Percentiles rank a stretch among this genome's conserved stretches.
Evolutionary conservation across 164 flowering plant genomes (phyloP).

Genomic region (Houttuynia cordata): DNA sequence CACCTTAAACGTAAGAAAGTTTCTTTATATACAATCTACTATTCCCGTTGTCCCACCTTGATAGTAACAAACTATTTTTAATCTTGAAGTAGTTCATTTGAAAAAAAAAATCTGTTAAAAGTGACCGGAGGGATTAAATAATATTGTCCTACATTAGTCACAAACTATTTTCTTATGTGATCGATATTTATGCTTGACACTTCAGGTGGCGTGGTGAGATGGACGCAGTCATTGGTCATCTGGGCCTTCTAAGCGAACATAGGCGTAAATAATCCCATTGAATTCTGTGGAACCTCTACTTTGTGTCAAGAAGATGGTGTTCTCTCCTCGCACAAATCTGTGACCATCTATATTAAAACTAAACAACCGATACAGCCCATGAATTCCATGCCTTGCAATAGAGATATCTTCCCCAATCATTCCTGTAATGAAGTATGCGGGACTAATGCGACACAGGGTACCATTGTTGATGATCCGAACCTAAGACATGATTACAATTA

Average conservation of each 20-base stretch:
- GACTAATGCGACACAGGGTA: conserved; percentile 12
- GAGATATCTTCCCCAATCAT: conserved; percentile 51
- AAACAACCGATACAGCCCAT: conserved; percentile 52
- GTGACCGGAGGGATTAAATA: too few relatives aligned
- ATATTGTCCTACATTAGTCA: too few relatives aligned
- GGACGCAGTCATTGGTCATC: too few relatives aligned
- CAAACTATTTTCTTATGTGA: too few relatives aligned
- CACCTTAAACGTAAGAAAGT: too few relatives aligned
- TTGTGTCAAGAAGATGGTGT: conserved; percentile 47
- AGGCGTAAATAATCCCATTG: conserved; percentile 58
- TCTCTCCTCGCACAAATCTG: conserved; percentile 31
- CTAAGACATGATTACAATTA: background rate
- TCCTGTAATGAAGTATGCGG: conserved; percentile 35
- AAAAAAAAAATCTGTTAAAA: too few relatives aligned
- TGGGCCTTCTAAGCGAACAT: conserved; percentile 50
- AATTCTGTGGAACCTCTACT: conserved; percentile 19
- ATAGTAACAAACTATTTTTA: too few relatives aligned
- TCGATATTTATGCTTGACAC: too few relatives aligned
- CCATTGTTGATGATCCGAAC: conserved; percentile 12
- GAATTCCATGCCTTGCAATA: conserved; percentile 69
- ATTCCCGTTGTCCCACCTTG: too few relatives aligned
- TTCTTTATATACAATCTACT: too few relatives aligned
- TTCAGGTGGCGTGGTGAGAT: too few relatives aligned
- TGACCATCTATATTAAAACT: conserved; percentile 22
- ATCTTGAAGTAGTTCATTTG: too few relatives aligned